Conservation (phyloP, 1,284 basidiomycete species). For the Afroboletus lepidellus region DNA sequence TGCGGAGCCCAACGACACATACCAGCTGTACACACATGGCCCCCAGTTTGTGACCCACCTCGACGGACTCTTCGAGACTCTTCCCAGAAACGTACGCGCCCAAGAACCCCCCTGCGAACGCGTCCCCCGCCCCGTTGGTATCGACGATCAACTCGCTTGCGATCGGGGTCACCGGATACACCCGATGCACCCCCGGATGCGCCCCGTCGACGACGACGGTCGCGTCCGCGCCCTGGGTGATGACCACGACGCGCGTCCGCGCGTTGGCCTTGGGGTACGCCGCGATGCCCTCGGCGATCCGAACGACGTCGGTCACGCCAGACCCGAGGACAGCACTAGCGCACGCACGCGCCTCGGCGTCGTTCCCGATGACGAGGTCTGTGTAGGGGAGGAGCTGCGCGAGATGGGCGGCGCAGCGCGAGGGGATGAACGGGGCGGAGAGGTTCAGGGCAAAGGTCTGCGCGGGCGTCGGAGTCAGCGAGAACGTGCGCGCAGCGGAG, state of each 20-base stretch:
- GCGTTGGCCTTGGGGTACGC: conserved; percentile 67
- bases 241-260: conserved; percentile 80
- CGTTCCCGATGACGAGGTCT: conserved; percentile 92
- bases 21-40: conserved; percentile 88
- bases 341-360: conserved; percentile 90
- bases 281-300: conserved; percentile 76
- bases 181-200: conserved; percentile 46
- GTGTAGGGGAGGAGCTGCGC: conserved; percentile 78
- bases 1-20: conserved; percentile 25
- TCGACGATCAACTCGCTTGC: conserved; percentile 80
- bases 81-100: conserved; percentile 86
- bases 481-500: neutral
- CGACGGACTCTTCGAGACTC: conserved; percentile 74
- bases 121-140: conserved; percentile 99
- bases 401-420: conserved; percentile 88
- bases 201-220: conserved; percentile 77
- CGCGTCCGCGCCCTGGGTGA: conserved; percentile 87
- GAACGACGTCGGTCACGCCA: conserved; percentile 60
- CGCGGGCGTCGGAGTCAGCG: neutral
- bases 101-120: conserved; percentile 96
- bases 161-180: conserved; percentile 66
- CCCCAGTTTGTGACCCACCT: conserved; percentile 89
- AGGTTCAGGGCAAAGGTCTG: conserved; percentile 91
- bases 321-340: conserved; percentile 64
- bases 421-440: conserved; percentile 95